These are phyloP conservation scores for Leishmania gerbilli DNA, from an alignment of 208 protist species.

Conservation along the genomic window DNA sequence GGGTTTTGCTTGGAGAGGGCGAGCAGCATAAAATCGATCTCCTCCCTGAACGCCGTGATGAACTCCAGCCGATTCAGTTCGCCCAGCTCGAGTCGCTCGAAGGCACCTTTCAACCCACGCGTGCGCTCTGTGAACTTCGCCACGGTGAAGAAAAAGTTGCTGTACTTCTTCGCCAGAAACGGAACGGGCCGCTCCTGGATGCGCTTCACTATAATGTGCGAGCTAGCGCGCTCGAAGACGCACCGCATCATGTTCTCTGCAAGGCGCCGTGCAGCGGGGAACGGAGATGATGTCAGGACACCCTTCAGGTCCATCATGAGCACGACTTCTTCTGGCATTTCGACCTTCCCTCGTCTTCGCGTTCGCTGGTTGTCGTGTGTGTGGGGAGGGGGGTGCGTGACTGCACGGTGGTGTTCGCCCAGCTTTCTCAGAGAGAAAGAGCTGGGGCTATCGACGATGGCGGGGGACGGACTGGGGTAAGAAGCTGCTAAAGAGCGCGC, in stretches of 20 bases:
- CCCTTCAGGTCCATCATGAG: constrained; percentile 79
- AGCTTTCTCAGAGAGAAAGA: background rate
- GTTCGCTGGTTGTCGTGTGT: background rate
- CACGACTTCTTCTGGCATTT: constrained; percentile 76
- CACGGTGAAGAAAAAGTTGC: constrained; percentile 73
- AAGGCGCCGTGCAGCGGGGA: constrained; percentile 62
- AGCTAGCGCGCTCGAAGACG: constrained; percentile 63
- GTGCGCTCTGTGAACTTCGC: constrained; percentile 64
- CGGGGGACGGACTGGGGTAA: background rate
- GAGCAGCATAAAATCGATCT: constrained; percentile 66
- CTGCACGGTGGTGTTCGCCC: background rate
- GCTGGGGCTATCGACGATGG: background rate
- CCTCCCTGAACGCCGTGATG: constrained; percentile 45
- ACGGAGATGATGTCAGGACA: constrained; percentile 68
- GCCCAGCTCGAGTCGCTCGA: constrained; percentile 70
- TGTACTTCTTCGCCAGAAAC: constrained; percentile 71
- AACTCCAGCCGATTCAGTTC: constrained; percentile 78
- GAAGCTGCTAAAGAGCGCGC: background rate
- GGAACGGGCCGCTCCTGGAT: constrained; percentile 35
- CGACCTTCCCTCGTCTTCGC: background rate
- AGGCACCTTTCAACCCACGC: constrained; percentile 49
- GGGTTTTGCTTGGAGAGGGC: constrained; percentile 59
- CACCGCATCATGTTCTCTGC: constrained; percentile 75
- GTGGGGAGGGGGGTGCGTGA: background rate
- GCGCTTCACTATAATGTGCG: constrained; percentile 51